Evolutionary conservation across 495 filamentous ascomycete species (phyloP), one percentile per base, ranked within the genome.

Genomic region (Hyphodiscus hymeniophilus): DNA sequence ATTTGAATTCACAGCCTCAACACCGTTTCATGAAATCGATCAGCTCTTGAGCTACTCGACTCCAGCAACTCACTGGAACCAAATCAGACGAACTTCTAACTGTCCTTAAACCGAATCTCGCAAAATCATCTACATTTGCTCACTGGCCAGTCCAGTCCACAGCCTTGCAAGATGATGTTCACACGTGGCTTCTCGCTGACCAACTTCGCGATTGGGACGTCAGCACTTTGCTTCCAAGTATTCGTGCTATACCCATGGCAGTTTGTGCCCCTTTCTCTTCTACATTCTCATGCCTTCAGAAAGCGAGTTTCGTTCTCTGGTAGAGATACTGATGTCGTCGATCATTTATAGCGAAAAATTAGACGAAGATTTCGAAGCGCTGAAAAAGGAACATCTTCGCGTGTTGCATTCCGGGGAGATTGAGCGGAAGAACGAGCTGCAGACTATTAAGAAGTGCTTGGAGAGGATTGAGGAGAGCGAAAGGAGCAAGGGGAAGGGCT

Each of bases 231-330:
- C 30, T 83, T 83, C 58, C 79, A 83, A 63, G 78, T 81, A 40
- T 74, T 70, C 54, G 78, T 83, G 28, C 60, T 83, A 13, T 83
- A 83, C 56, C 79, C 79, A 22, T 83, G 79, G 79, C 79, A 83
- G n/a, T n/a, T n/a, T n/a, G n/a, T n/a, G n/a, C n/a, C n/a, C n/a
- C n/a, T n/a, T n/a, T 10, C 26, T 28, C 26, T 10, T 28, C 26
- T 10, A 28, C 26, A 28, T 28, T 28, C 5, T 28, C 26, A 28
- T 10, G 10, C 4, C 26, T 28, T 10, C 26, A 28, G 10, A 28
- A n/a, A n/a, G n/a, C n/a, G n/a, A n/a, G n/a, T n/a, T n/a, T 28
- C 10, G 5, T 28, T 5, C 26, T 10, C 10, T 28, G 26, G 4
- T 28, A 28, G 26, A 10, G 10, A 28, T 28, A 28, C 26, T 28